Evolutionary conservation across 163 green algal species (phyloP).

Genomic region (Scenedesmus sp.): DNA sequence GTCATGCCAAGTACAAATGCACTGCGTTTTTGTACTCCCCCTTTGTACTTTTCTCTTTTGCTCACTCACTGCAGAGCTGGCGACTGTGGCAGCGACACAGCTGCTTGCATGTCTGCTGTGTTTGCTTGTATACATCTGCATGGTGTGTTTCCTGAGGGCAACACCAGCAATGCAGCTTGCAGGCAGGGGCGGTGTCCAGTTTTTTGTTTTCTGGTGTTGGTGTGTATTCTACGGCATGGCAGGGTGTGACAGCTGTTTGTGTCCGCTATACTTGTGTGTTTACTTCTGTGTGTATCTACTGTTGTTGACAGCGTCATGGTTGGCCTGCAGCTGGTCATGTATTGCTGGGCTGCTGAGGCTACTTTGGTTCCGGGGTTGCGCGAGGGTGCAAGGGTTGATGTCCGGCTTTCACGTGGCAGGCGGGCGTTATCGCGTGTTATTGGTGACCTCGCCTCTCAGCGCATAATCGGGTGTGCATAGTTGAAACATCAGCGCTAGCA

Average conservation of each 20-base stretch:
- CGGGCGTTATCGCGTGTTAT: background rate
- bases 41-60: background rate
- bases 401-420: background rate
- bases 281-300: background rate
- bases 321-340: background rate
- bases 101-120: background rate
- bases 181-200: background rate
- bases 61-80: background rate
- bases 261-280: background rate
- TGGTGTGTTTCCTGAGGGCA: background rate
- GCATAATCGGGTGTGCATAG: background rate
- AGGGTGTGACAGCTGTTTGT: background rate
- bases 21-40: background rate
- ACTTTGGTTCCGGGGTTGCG: background rate
- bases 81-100: background rate
- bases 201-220: conserved; percentile 2
- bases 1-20: background rate
- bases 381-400: background rate
- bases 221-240: background rate
- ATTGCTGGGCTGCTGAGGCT: background rate
- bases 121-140: background rate
- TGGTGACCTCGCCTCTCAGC: background rate
- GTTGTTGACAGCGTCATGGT: background rate
- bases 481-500: background rate
- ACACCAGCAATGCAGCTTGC: background rate